Evolutionary conservation across 345 rosid species (phyloP).

Genomic region (Aegle marmelos): DNA sequence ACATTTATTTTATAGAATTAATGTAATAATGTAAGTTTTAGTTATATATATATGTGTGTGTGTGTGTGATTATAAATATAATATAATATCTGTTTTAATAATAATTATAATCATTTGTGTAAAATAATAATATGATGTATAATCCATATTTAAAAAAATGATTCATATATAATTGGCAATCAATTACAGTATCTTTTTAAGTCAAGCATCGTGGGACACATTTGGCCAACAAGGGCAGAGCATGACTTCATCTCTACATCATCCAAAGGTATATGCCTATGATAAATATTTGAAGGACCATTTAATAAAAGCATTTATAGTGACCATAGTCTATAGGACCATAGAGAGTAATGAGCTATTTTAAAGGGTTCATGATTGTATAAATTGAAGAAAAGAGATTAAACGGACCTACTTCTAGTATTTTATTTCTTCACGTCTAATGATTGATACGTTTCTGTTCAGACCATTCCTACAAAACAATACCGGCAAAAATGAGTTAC

Average conservation of each 20-base stretch:
- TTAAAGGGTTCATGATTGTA: slow-evolving; percentile 24
- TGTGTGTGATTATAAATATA: too few relatives aligned
- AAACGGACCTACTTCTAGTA: slow-evolving; percentile 20
- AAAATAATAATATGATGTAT: too few relatives aligned
- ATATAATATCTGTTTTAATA: too few relatives aligned
- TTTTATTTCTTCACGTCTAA: slow-evolving; percentile 14
- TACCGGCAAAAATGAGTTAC: background rate
- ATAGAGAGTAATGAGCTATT: slow-evolving; percentile 1
- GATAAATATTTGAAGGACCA: slow-evolving; percentile 1
- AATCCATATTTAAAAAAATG: too few relatives aligned
- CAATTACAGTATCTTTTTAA: background rate
- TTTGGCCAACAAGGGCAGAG: slow-evolving; percentile 11
- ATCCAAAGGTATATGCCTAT: background rate
- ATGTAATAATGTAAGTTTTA: too few relatives aligned
- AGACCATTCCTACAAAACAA: background rate
- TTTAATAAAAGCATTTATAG: background rate
- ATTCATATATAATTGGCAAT: background rate
- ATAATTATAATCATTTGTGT: too few relatives aligned
- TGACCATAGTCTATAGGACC: slow-evolving; percentile 2
- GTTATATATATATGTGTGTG: too few relatives aligned
- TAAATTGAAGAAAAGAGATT: slow-evolving; percentile 13
- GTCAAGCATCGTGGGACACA: background rate
- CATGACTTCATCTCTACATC: slow-evolving; percentile 30
- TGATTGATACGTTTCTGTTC: slow-evolving; percentile 23
- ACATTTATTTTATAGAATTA: too few relatives aligned